phyloP scores from a whole-genome alignment of 768 basidiomycete genomes.

The Termitomyces sp. region DNA sequence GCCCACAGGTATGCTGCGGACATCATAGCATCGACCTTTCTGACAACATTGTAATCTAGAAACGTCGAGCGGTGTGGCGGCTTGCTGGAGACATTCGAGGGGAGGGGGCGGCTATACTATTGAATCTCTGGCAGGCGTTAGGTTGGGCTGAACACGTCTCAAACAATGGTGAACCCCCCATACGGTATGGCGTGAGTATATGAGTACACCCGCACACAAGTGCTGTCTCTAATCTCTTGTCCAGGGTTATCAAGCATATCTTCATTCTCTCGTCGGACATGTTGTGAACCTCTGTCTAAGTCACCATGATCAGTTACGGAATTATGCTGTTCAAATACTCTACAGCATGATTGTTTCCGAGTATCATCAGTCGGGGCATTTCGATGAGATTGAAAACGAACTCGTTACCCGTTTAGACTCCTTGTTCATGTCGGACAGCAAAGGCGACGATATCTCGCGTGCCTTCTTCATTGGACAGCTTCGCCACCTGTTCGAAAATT shows the following conservation, averaged over 20 bases:
- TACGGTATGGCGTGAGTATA: conserved; percentile 64
- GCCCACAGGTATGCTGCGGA: conserved; percentile 63
- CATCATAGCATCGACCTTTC: background rate
- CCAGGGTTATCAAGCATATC: conserved; percentile 79
- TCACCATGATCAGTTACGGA: conserved; percentile 89
- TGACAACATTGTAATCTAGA: conserved; percentile 37
- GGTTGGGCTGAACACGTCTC: conserved; percentile 65
- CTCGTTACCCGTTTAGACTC: conserved; percentile 87
- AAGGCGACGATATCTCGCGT: conserved; percentile 85
- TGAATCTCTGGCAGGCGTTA: conserved; percentile 81
- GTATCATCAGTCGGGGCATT: conserved; percentile 78
- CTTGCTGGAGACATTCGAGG: conserved; percentile 95
- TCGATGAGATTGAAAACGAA: conserved; percentile 88
- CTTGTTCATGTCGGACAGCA: conserved; percentile 89
- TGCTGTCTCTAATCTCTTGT: conserved; percentile 10
- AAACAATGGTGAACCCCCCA: conserved; percentile 44
- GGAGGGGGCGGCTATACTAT: conserved; percentile 77
- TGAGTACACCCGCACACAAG: background rate
- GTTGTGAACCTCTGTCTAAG: conserved; percentile 92
- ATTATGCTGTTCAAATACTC: conserved; percentile 86
- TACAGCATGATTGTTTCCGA: conserved; percentile 95
- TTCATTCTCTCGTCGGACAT: conserved; percentile 81
- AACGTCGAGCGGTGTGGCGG: conserved; percentile 93
- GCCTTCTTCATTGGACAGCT: conserved; percentile 92
- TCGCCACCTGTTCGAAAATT: conserved; percentile 81